Base-by-base conservation (phyloP, 192 early-diverging fungal species). In the Chytriomyces sp. region DNA sequence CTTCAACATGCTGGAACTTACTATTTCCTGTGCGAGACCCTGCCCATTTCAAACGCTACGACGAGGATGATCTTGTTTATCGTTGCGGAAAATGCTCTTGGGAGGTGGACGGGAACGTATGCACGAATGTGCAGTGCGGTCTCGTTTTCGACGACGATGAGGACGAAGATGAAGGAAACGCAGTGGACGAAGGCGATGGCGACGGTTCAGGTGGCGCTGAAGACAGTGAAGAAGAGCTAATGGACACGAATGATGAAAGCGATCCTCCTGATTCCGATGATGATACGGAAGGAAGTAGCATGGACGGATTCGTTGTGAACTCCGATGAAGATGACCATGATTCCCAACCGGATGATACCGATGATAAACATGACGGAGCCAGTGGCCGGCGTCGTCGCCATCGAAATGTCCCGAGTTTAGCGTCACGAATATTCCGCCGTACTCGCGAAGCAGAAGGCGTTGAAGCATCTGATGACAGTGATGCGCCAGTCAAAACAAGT, bases 311-410 rank as follows among this genome's bases (percentile, higher is more conserved):
- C 24, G 79, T 61, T 73, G 67, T 63, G 24, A 45, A 47, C 61
- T 35, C 45, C 28, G 68, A 69, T 35, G 57, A 18, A 24, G 63
- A 63, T 18, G 18, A 50, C 7, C 13, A 50, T 6, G 20, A 46
- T 8, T 46, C 44, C n/a, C 62, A 20, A 16, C n/a, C 46, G 11
- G 74, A 13, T 26, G 13, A 71, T 6, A 65, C 35, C 74, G 62
- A 67, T 8, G 10, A 80, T 18, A 44, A 60, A 75, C 26, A 80
- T 75, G 72, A 67, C 20, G 49, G 69, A 80, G 53, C 68, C 67
- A 35, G 72, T 66, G 6, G 79, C 18, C 35, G 35, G 35, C 35
- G 35, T 2, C 35, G 35, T 35, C 35, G 35, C 35, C 35, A 35
- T 0, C 35, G 35, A 35, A 35, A 35, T 35, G 35, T 4, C 35